phyloP scores from a whole-genome alignment of 805 yeast genomes.

The Kuraishia floccosa region DNA sequence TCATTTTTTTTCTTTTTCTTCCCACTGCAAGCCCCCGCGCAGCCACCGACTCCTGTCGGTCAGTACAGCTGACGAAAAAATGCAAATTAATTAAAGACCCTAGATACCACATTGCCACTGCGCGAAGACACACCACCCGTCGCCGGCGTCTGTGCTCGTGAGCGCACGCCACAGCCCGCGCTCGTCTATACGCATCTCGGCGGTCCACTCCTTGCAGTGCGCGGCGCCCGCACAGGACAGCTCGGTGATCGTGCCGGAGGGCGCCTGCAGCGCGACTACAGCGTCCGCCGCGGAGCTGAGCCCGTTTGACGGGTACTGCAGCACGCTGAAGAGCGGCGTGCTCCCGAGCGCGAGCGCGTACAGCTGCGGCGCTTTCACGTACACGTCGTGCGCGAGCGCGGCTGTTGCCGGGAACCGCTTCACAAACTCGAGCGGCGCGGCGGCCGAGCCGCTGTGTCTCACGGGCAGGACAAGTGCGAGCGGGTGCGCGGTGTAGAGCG shows the following conservation, averaged over 20 bases:
- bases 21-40: no score
- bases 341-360: conserved; percentile 43
- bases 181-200: conserved; percentile 54
- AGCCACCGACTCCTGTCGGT: no score
- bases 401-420: conserved; percentile 63
- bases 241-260: conserved; percentile 68
- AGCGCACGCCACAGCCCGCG: conserved; percentile 77
- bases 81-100: no score
- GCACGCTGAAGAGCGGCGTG: conserved; percentile 52
- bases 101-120: conserved; percentile 91
- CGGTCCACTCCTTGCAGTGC: conserved; percentile 47
- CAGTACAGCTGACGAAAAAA: no score
- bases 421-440: conserved; percentile 53
- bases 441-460: conserved; percentile 56
- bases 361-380: conserved; percentile 79
- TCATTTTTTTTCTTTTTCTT: conserved; percentile 26
- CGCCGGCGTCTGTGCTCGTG: conserved; percentile 65
- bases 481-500: conserved; percentile 36
- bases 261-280: conserved; percentile 59
- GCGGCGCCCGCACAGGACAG: conserved; percentile 37
- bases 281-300: conserved; percentile 35
- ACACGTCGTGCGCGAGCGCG: conserved; percentile 61
- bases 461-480: conserved; percentile 66
- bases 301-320: conserved; percentile 41
- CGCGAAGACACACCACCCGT: conserved; percentile 80